Evolutionary conservation across 2,329 filamentous ascomycete species (phyloP), one percentile per base, ranked within the genome.

Genomic region (Colletotrichum sp.): DNA sequence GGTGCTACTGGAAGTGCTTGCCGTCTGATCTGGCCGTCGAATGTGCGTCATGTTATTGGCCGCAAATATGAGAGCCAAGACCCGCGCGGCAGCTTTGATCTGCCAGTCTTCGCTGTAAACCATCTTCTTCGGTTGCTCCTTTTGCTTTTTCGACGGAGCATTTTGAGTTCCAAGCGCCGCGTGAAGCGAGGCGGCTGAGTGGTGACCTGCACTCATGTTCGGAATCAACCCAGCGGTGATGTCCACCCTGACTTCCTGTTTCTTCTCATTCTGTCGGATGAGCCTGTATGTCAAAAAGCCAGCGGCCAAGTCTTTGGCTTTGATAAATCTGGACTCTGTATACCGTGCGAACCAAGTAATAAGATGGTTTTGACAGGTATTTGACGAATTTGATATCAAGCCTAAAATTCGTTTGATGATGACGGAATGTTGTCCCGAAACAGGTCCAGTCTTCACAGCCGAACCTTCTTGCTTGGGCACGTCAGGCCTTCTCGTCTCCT

Each of bases 101-200:
- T 98, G 96, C 96, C 96, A 98, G 81, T 98, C 96, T 75, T 96
- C 95, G 24, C 90, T 89, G 82, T 97, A 98, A 0, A 92, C 85
- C 3, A 92, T 88, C 77, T 88, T 88, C 79, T 90, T 91, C 9
- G 89, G 85, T 34, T 89, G 87, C 36, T 91, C 89, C 69, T 90
- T 90, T 24, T 87, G 83, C 80, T 90, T 91, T 81, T 90, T 92
- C 13, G 87, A 85, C 4, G 87, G 80, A 44, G 87, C 85, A 4
- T 87, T 85, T 24, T 87, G 85, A 60, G 89, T 84, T 24, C 90
- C 93, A 21, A 98, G 89, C n/a, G 95, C 95, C 39, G 95, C 94
- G 81, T 97, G 94, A 7, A 98, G 87, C 77, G 94, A 93, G 3
- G 93, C 93, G 9, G 93, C 91, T 65, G 91, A 90, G 7, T 92